Conservation (phyloP, 1,284 basidiomycete species). For the Ceratobasidium sp. region DNA sequence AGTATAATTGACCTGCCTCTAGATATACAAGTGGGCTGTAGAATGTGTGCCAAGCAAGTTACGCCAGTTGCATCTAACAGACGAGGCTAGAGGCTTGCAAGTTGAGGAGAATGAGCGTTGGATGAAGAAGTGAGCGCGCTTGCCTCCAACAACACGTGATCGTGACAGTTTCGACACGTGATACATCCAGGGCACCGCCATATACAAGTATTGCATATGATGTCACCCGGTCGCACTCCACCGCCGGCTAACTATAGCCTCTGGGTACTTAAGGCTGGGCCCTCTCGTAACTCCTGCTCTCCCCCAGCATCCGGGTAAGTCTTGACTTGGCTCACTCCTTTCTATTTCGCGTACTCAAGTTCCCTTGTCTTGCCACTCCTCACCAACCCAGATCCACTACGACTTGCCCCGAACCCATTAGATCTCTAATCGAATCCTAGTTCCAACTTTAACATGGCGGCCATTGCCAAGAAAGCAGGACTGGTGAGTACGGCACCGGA, state of each 20-base stretch:
- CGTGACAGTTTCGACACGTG: constrained; percentile 5
- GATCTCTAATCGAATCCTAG: too few species aligned
- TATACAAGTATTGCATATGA: background rate
- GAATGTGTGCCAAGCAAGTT: background rate
- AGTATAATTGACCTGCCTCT: background rate
- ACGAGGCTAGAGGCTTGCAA: background rate
- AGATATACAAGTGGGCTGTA: background rate
- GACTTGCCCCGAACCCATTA: too few species aligned
- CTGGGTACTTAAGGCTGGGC: background rate
- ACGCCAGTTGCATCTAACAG: constrained; percentile 16
- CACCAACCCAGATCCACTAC: too few species aligned
- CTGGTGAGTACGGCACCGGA: constrained; percentile 29
- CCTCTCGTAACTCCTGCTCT: background rate
- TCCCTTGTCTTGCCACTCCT: too few species aligned
- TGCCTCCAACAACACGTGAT: constrained; percentile 34
- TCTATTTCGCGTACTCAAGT: too few species aligned
- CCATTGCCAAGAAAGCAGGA: constrained; percentile 42
- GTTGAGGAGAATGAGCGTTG: constrained; percentile 5
- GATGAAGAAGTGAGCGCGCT: constrained; percentile 6
- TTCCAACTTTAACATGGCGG: constrained; percentile 19
- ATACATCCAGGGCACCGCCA: background rate
- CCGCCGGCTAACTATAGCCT: background rate
- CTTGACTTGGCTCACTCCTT: too few species aligned
- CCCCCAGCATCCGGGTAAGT: too few species aligned
- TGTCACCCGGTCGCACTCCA: background rate